Percentiles rank a stretch among this genome's conserved stretches.
Evolutionary conservation across 495 filamentous ascomycete genomes (phyloP).

Genomic region (Lophiotrema nucula): DNA sequence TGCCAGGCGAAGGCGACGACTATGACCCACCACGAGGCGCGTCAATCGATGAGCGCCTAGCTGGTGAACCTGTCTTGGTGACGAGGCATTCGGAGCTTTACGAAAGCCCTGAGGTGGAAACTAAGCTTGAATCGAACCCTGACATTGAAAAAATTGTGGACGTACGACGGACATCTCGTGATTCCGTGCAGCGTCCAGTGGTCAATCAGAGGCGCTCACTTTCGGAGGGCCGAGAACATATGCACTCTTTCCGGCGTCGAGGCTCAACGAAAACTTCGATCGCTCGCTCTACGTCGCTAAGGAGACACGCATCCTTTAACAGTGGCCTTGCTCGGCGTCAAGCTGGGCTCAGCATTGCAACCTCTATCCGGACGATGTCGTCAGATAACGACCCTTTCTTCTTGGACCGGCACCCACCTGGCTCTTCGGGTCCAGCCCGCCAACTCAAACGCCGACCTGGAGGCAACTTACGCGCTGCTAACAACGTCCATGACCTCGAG

Average conservation of each 20-base stretch:
- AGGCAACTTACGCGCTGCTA: conserved; percentile 78
- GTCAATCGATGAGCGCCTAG: conserved; percentile 19
- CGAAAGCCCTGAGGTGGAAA: conserved; percentile 2
- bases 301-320: conserved; percentile 69
- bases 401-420: conserved; percentile 39
- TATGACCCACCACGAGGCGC: conserved; percentile 1
- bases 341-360: conserved; percentile 58
- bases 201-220: conserved; percentile 11
- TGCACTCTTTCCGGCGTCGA: conserved; percentile 28
- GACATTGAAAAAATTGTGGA: no score
- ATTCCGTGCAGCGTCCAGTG: conserved; percentile 7
- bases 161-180: conserved; percentile 9
- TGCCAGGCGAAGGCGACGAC: conserved; percentile 14
- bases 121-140: no score
- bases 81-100: conserved; percentile 25
- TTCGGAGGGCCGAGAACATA: conserved; percentile 14
- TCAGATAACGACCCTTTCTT: conserved; percentile 43
- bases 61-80: background rate
- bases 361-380: conserved; percentile 40
- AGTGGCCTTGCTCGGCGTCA: conserved; percentile 64
- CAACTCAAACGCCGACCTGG: conserved; percentile 83
- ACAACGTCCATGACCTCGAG: conserved; percentile 69
- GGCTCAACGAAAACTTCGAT: conserved; percentile 23
- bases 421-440: conserved; percentile 35
- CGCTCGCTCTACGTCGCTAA: conserved; percentile 39